These are phyloP conservation scores for Staphylotrichum tortipilum DNA, from an alignment of 495 filamentous ascomycete genomes.

Conservation along the genomic window DNA sequence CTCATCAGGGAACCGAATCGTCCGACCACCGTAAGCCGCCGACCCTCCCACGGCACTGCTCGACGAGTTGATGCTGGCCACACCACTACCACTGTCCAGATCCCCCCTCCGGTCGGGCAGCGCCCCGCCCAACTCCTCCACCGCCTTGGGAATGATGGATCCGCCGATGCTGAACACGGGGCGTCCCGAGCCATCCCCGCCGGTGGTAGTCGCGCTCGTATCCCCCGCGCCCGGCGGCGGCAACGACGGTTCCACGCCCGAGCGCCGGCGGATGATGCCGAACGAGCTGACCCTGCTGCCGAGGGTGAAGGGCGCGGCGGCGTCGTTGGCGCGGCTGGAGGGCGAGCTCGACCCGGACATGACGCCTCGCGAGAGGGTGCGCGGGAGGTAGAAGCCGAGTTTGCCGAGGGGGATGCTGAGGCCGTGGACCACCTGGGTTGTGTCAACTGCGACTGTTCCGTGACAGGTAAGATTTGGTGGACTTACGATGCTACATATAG, in stretches of 20 bases:
- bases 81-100: too few relatives aligned
- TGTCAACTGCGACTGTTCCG: background rate
- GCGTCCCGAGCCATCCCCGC: constrained; percentile 28
- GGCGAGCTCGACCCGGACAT: too few relatives aligned
- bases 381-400: constrained; percentile 67
- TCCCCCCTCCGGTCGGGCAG: background rate
- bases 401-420: constrained; percentile 79
- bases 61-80: background rate
- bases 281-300: constrained; percentile 20
- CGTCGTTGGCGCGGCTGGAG: constrained; percentile 12
- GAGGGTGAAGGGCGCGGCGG: constrained; percentile 15
- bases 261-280: too few relatives aligned
- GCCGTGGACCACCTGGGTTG: constrained; percentile 66
- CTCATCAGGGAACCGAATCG: constrained; percentile 41
- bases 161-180: constrained; percentile 44
- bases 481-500: constrained; percentile 78
- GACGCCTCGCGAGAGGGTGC: constrained; percentile 56
- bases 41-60: background rate
- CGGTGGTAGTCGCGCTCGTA: background rate
- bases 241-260: too few relatives aligned
- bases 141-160: constrained; percentile 15
- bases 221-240: background rate
- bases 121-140: background rate
- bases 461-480: background rate
- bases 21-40: constrained; percentile 14